Conservation (phyloP, 352 stramenopile genomes). For the Plasmopara viticola region DNA sequence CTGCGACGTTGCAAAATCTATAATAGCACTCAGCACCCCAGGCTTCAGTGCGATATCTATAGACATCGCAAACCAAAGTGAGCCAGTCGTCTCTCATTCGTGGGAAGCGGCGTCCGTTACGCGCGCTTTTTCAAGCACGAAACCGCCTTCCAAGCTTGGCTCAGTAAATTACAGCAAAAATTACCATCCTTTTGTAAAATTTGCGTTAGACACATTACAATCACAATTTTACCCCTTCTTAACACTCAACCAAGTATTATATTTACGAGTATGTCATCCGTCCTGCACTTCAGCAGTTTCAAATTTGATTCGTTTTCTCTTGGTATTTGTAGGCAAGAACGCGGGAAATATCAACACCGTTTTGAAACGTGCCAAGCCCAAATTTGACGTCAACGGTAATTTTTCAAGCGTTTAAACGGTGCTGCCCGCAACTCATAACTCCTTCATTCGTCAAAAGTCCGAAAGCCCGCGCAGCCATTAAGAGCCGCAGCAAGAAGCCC, state of each 20-base stretch:
- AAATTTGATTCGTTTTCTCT: constrained; percentile 9
- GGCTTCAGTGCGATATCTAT: constrained; percentile 4
- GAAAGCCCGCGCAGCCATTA: constrained; percentile 70
- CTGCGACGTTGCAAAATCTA: neutral
- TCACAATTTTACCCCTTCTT: constrained; percentile 14
- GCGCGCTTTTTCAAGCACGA: constrained; percentile 22
- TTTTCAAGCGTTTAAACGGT: constrained; percentile 18
- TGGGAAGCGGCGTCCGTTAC: constrained; percentile 26
- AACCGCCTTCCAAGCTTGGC: constrained; percentile 20
- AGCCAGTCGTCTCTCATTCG: neutral
- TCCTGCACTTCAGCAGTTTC: constrained; percentile 24
- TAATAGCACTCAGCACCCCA: neutral
- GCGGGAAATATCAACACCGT: constrained; percentile 8
- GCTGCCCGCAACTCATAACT: constrained; percentile 21
- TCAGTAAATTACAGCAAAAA: constrained; percentile 18
- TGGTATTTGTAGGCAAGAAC: constrained; percentile 8
- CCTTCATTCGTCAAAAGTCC: constrained; percentile 86
- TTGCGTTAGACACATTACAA: constrained; percentile 12
- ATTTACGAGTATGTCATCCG: constrained; percentile 4
- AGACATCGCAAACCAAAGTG: neutral
- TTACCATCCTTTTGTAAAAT: constrained; percentile 12
- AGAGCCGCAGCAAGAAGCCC: constrained; percentile 37
- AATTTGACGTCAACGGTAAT: constrained; percentile 28
- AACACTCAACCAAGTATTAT: neutral
- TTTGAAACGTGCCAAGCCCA: constrained; percentile 21